Evolutionary conservation across 1,284 basidiomycete genomes (phyloP).

Genomic region (Fomitiporia mediterranea): DNA sequence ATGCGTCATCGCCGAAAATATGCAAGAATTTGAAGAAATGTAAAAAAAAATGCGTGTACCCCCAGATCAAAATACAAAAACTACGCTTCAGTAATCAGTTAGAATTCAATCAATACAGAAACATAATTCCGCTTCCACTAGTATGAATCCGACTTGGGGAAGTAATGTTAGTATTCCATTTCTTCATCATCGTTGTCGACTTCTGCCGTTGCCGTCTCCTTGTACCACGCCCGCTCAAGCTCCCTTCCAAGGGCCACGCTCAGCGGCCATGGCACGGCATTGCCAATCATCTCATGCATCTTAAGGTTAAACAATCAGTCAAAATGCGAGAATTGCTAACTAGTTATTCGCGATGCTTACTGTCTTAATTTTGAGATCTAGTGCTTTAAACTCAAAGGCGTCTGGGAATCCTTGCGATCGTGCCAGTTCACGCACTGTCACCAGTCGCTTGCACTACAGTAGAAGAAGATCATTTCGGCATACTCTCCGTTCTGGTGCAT

Average conservation of each 20-base stretch:
- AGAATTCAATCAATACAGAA: too few relatives aligned
- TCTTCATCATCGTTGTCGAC: not conserved
- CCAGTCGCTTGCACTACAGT: slow-evolving; percentile 60
- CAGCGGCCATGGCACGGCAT: slow-evolving; percentile 65
- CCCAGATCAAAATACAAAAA: too few relatives aligned
- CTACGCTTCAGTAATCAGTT: too few relatives aligned
- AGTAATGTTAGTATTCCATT: not conserved
- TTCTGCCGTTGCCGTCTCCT: slow-evolving; percentile 26
- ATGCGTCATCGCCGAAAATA: too few relatives aligned
- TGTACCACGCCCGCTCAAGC: slow-evolving; percentile 45
- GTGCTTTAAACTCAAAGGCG: slow-evolving; percentile 53
- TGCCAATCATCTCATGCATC: slow-evolving; percentile 76
- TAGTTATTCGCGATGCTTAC: slow-evolving; percentile 36
- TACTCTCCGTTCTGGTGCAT: not conserved
- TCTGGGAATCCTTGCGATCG: slow-evolving; percentile 76
- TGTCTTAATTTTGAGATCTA: slow-evolving; percentile 47
- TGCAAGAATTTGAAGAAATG: too few relatives aligned
- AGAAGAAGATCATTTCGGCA: not conserved
- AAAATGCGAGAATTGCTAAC: not conserved
- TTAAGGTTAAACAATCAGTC: slow-evolving; percentile 26
- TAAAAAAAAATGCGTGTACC: too few relatives aligned
- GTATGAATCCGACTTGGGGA: too few relatives aligned
- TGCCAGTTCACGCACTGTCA: slow-evolving; percentile 69
- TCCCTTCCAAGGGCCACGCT: slow-evolving; percentile 58
- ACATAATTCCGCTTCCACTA: too few relatives aligned